These are phyloP conservation scores for Przewalskia tangutica DNA, from an alignment of 257 asterid genomes.

Conservation along the genomic window DNA sequence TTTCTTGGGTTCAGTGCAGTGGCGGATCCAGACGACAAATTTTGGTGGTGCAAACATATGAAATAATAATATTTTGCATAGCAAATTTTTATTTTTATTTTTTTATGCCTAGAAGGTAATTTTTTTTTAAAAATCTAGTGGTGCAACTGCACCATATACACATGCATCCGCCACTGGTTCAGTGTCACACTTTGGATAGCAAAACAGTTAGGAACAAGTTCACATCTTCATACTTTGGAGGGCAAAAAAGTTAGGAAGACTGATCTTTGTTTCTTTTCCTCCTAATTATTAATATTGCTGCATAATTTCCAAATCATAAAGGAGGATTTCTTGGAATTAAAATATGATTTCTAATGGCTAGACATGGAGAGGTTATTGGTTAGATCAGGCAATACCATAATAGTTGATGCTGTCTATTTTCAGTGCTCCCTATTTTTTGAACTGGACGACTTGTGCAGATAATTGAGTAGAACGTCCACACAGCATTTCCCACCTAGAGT, in stretches of 20 bases:
- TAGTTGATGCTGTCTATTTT: neutral
- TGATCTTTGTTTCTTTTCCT: neutral
- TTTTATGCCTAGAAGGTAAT: too few species aligned
- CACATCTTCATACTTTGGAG: neutral
- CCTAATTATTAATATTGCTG: neutral
- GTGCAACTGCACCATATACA: too few species aligned
- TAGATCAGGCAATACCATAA: neutral
- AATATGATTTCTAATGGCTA: neutral
- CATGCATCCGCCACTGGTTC: too few species aligned
- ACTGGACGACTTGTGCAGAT: neutral
- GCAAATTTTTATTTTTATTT: too few species aligned
- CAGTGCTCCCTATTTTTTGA: neutral
- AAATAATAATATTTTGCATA: too few species aligned
- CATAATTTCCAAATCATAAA: neutral
- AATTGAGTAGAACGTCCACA: neutral
- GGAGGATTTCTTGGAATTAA: neutral
- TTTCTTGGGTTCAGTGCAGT: neutral
- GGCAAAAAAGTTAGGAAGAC: neutral
- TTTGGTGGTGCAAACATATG: too few species aligned
- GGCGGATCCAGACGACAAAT: too few species aligned
- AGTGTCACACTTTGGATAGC: neutral
- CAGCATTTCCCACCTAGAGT: neutral
- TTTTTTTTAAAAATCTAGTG: too few species aligned
- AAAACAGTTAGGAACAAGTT: neutral
- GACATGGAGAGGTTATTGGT: neutral